Base-by-base conservation (phyloP, 2,329 filamentous ascomycete genomes). In the Cylindrodendrum hubeiense region DNA sequence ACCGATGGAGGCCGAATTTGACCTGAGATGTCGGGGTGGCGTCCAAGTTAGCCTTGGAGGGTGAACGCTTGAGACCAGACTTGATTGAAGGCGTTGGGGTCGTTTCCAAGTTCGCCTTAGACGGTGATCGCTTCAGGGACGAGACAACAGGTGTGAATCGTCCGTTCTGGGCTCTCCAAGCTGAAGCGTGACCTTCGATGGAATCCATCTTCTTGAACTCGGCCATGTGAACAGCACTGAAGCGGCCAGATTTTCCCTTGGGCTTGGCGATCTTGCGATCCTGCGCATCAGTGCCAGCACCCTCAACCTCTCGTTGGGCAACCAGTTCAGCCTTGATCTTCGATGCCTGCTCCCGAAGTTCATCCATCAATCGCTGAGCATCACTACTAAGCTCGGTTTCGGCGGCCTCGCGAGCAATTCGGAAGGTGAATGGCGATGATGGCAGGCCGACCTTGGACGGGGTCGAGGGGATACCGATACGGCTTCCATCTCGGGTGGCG, bases 201-300 rank as follows among this genome's bases (percentile, higher is more conserved):
- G 95, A 98, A 77, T 97, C 94, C 95, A 98, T 98, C 84, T 97
- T 98, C 81, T 93, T 93, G 82, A 98, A 98, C 75, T 95, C 89
- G 53, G 91, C 90, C 88, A 93, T 92, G 78, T 98, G 95, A 39
- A 89, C 90, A 67, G 94, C 91, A 77, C 93, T 97, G 81, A 91
- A 98, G 49, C 95, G 91, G 52, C 90, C 84, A 54, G 89, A 87
- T 77, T 91, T 95, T 71, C 93, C 90, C 81, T 91, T 97, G 13
- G 95, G 89, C 70, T 89, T 89, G 7, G 92, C 95, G 75, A 97
- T 92, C 79, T 90, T 93, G 70, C 95, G 91, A 39, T 80, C 81
- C 17, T 79, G 76, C 34, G 75, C 67, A 43, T 85, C 84, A 3
- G 80, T 77, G 34, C 82, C 78, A 26, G 79, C 74, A 47, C 79